Conservation (phyloP, 164 flowering plant species). For the Berberis thunbergii region DNA sequence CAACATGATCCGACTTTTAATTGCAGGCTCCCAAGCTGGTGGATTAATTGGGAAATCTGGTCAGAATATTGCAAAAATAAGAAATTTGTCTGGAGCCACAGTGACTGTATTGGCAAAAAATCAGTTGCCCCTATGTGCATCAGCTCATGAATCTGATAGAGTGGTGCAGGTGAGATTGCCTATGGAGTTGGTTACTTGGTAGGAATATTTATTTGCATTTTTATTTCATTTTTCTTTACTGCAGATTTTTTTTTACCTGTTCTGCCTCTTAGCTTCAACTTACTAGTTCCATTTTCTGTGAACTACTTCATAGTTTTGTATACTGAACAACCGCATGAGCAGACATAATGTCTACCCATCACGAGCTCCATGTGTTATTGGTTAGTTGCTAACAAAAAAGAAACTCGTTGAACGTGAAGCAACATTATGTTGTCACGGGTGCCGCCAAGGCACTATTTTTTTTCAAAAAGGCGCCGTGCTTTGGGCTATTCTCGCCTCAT, state of each 20-base stretch:
- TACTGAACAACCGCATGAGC: no score
- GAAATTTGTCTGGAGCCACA: conserved; percentile 68
- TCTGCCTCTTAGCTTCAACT: no score
- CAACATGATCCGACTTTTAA: conserved; percentile 71
- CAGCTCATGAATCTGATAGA: conserved; percentile 88
- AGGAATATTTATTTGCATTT: neutral
- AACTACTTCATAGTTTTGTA: no score
- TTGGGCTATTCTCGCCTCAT: no score
- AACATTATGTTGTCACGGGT: no score
- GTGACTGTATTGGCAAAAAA: conserved; percentile 58
- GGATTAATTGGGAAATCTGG: conserved; percentile 79
- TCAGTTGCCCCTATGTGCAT: conserved; percentile 83
- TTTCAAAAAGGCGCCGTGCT: no score
- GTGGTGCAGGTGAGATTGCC: conserved; percentile 59
- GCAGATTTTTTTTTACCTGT: neutral
- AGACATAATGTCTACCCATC: no score
- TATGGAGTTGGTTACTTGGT: neutral
- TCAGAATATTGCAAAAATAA: conserved; percentile 68
- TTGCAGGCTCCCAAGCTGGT: conserved; percentile 97
- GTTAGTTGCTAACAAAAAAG: no score
- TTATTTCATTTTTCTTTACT: neutral
- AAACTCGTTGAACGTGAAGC: no score
- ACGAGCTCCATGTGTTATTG: no score
- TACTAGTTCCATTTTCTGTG: no score
- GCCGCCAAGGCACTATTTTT: no score